Evolutionary conservation across 805 yeast genomes (phyloP).

Genomic region (Yarrowia sp.): DNA sequence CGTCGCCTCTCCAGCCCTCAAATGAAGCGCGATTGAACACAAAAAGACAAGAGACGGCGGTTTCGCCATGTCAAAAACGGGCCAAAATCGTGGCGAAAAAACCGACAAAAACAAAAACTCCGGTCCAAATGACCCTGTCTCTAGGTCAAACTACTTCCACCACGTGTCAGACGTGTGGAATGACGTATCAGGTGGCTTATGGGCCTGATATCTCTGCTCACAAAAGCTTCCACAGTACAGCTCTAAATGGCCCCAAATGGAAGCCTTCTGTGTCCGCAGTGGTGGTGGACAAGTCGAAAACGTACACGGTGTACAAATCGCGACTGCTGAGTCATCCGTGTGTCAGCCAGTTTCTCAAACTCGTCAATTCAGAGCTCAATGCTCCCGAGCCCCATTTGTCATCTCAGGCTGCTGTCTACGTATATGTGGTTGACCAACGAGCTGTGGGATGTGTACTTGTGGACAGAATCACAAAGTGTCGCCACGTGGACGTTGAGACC

Average conservation of each 20-base stretch:
- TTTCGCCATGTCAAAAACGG: background rate
- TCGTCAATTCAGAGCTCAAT: slow-evolving; percentile 20
- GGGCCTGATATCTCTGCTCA: background rate
- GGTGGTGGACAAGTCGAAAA: background rate
- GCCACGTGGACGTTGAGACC: background rate
- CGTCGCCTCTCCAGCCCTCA: slow-evolving; percentile 4
- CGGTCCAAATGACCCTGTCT: slow-evolving; percentile 12
- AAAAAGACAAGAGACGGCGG: background rate
- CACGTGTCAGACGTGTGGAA: slow-evolving; percentile 9
- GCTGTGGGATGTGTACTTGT: slow-evolving; percentile 21
- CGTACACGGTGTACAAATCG: slow-evolving; percentile 4
- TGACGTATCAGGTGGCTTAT: slow-evolving; percentile 15
- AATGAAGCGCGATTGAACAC: background rate
- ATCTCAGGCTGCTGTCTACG: slow-evolving; percentile 3
- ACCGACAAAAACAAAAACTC: background rate
- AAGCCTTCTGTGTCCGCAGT: background rate
- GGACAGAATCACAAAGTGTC: background rate
- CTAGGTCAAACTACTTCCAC: slow-evolving; percentile 13
- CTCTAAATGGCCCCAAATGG: slow-evolving; percentile 20
- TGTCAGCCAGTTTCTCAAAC: background rate
- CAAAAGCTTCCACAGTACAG: slow-evolving; percentile 8
- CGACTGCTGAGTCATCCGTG: slow-evolving; percentile 1
- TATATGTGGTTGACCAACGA: slow-evolving; percentile 12
- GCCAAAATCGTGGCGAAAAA: background rate
- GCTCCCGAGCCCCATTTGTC: slow-evolving; percentile 8